Percentiles rank a stretch among this genome's conserved stretches.
Evolutionary conservation across 352 stramenopile genomes (phyloP).

Genomic region (Phytophthora pistaciae): DNA sequence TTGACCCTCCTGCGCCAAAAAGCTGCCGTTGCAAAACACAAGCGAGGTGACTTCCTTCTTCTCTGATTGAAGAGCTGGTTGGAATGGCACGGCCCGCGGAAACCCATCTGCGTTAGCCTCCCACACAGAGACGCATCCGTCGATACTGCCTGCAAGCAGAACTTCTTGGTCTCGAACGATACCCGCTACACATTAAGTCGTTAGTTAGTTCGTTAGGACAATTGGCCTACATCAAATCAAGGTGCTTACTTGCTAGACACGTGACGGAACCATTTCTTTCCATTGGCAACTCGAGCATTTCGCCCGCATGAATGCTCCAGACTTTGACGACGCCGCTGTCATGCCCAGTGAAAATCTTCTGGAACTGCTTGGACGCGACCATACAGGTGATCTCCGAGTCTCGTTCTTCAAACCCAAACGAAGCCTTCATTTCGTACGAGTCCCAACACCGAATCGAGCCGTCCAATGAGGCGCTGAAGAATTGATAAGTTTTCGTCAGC

Average conservation of each 20-base stretch:
- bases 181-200: constrained; percentile 35
- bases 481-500: constrained; percentile 39
- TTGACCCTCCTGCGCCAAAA: constrained; percentile 44
- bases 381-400: constrained; percentile 73
- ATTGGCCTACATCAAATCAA: neutral
- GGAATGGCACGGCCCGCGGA: constrained; percentile 23
- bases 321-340: constrained; percentile 64
- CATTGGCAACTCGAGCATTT: constrained; percentile 41
- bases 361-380: constrained; percentile 51
- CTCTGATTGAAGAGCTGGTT: constrained; percentile 28
- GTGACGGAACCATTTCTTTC: constrained; percentile 51
- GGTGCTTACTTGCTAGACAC: constrained; percentile 53
- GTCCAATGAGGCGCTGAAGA: constrained; percentile 77
- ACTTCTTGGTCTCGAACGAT: constrained; percentile 69
- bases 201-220: neutral
- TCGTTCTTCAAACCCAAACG: constrained; percentile 76
- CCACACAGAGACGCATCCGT: constrained; percentile 63
- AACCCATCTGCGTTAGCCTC: constrained; percentile 59
- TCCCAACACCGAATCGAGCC: constrained; percentile 84
- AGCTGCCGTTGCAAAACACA: constrained; percentile 59
- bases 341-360: constrained; percentile 72
- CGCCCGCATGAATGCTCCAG: constrained; percentile 71
- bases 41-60: constrained; percentile 63
- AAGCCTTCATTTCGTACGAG: constrained; percentile 67
- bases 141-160: constrained; percentile 55